phyloP scores from a whole-genome alignment of 2,329 filamentous ascomycete species.

The Verticillium nubilum region DNA sequence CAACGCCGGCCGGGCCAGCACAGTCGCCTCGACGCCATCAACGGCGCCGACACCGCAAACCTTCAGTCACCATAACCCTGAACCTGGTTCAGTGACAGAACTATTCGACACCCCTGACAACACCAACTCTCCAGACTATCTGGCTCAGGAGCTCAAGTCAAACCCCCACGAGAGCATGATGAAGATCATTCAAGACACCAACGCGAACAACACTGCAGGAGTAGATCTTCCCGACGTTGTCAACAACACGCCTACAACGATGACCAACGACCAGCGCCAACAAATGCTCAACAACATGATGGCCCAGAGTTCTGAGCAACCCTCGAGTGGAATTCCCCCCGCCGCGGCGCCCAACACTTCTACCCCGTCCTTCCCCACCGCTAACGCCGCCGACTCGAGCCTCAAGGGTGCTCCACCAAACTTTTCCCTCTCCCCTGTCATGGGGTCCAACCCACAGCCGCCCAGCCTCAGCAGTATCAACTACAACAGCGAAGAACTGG shows the following conservation, averaged over 20 bases:
- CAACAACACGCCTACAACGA: slow-evolving; percentile 47
- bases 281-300: slow-evolving; percentile 57
- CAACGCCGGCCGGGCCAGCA: slow-evolving; percentile 20
- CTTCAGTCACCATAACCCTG: slow-evolving; percentile 25
- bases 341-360: slow-evolving; percentile 11
- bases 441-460: slow-evolving; percentile 38
- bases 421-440: slow-evolving; percentile 42
- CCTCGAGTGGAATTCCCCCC: slow-evolving; percentile 13
- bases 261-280: slow-evolving; percentile 52
- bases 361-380: slow-evolving; percentile 8
- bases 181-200: slow-evolving; percentile 60
- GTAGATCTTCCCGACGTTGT: slow-evolving; percentile 53
- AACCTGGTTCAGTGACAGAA: slow-evolving; percentile 51
- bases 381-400: slow-evolving; percentile 15
- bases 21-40: slow-evolving; percentile 17
- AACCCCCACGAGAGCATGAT: slow-evolving; percentile 59
- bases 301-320: slow-evolving; percentile 25
- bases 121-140: slow-evolving; percentile 37
- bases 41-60: slow-evolving; percentile 21
- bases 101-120: slow-evolving; percentile 48
- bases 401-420: slow-evolving; percentile 17
- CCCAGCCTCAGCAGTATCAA: slow-evolving; percentile 55
- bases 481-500: slow-evolving; percentile 67
- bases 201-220: slow-evolving; percentile 43
- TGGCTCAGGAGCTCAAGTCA: slow-evolving; percentile 51